These are phyloP conservation scores for Steccherinum ochraceum DNA, from an alignment of 768 basidiomycete species.

Conservation along the genomic window DNA sequence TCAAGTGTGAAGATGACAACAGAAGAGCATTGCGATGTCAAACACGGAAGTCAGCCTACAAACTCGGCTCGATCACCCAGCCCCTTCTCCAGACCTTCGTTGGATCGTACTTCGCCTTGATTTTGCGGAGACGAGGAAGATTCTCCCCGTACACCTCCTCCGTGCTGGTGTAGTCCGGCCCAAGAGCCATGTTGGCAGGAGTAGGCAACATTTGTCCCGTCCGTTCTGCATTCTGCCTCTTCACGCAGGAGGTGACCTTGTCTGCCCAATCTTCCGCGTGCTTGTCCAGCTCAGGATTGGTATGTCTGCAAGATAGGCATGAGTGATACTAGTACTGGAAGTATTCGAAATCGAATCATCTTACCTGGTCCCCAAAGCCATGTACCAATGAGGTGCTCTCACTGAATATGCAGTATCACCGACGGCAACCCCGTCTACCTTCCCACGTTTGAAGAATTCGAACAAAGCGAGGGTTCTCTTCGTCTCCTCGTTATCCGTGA, in stretches of 20 bases:
- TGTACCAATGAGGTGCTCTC: not conserved
- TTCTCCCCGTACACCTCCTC: slow-evolving; percentile 9
- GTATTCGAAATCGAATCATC: too few relatives aligned
- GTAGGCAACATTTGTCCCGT: not conserved
- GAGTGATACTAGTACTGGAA: too few relatives aligned
- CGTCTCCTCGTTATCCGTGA: slow-evolving; percentile 4
- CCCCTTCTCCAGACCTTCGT: slow-evolving; percentile 23
- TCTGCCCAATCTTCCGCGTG: not conserved
- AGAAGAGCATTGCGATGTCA: too few relatives aligned
- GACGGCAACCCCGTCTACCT: slow-evolving; percentile 5
- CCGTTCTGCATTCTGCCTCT: not conserved
- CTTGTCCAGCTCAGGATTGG: not conserved
- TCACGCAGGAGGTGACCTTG: not conserved
- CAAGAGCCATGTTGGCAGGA: not conserved
- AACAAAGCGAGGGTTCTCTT: not conserved
- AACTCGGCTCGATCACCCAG: slow-evolving; percentile 21
- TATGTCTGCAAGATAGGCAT: not conserved
- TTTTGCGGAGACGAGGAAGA: slow-evolving; percentile 6
- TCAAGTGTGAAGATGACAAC: too few relatives aligned
- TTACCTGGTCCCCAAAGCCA: not conserved
- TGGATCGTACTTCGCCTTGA: slow-evolving; percentile 26
- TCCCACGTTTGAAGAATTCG: not conserved
- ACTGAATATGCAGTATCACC: slow-evolving; percentile 4
- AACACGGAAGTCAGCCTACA: too few relatives aligned
- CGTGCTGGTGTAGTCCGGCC: not conserved